Evolutionary conservation across 2,329 filamentous ascomycete species (phyloP).

Genomic region (Nothophaeocryptopus gaeumannii): DNA sequence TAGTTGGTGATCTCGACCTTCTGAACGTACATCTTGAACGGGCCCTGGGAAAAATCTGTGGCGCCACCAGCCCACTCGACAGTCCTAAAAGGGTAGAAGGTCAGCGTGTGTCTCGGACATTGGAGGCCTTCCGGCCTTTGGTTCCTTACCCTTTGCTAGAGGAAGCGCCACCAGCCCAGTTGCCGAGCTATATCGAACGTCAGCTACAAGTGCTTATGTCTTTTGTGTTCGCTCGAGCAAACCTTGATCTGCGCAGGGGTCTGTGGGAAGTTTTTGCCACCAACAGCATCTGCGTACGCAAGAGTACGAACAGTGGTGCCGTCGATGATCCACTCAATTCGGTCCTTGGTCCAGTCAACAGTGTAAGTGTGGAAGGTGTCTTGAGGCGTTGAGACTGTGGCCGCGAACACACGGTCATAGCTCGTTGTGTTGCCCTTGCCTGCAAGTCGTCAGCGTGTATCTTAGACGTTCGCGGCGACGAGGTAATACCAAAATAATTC

Average conservation of each 20-base stretch:
- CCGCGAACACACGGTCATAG: slow-evolving; percentile 60
- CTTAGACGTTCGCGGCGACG: background rate
- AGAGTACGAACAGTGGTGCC: slow-evolving; percentile 66
- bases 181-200: slow-evolving; percentile 34
- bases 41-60: slow-evolving; percentile 46
- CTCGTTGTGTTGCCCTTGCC: slow-evolving; percentile 67
- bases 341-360: slow-evolving; percentile 66
- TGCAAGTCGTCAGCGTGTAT: background rate
- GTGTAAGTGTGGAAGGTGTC: slow-evolving; percentile 67
- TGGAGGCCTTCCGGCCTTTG: no score
- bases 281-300: slow-evolving; percentile 57
- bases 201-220: background rate
- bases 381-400: slow-evolving; percentile 54
- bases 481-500: slow-evolving; percentile 67
- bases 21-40: slow-evolving; percentile 54
- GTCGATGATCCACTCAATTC: slow-evolving; percentile 69
- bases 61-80: slow-evolving; percentile 66
- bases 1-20: slow-evolving; percentile 52
- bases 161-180: slow-evolving; percentile 50
- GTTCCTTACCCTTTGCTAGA: slow-evolving; percentile 54
- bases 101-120: no score
- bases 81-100: no score
- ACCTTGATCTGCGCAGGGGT: slow-evolving; percentile 70
- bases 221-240: slow-evolving; percentile 64
- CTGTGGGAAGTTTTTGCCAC: slow-evolving; percentile 70